Evolutionary conservation across 2,329 filamentous ascomycete species (phyloP), one percentile per base, ranked within the genome.

Genomic region (Emmonsia crescens): DNA sequence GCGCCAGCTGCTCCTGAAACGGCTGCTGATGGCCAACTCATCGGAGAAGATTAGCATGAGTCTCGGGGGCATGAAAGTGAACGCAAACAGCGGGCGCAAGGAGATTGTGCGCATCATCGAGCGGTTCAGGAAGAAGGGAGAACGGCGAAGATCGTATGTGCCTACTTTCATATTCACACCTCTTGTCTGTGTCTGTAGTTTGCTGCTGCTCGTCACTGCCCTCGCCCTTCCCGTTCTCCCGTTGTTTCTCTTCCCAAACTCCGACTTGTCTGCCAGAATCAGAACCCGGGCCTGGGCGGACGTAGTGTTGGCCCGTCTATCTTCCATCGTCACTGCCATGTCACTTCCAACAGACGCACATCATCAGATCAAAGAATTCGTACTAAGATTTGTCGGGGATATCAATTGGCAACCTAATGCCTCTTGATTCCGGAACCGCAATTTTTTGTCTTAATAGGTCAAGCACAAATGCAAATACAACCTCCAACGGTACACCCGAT

Each of bases 91-190:
- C 5, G 91, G 89, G 1, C 81, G 94, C 60, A 95, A 95, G 74
- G 90, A 96, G 74, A 97, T 99, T 85, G 76, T 95, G 66, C 86
- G 85, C 71, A 92, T 94, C 44, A 95, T 97, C 66, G 91, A 96
- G 68, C 86, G 82, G 42, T 83, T 95, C 70, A 85, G 91, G 63
- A 91, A 91, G 73, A 92, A 96, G 74, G 93, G 89, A 27, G 89
- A 95, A 75, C 83, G 89, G 67, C 83, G 92, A 72, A 82, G 87
- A 79, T 91, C 88, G 87, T 91, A 78, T 80, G 88, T 84, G 21
- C 21, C 57, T 51, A 57, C 51, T 61, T 63, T 62, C 42, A 16
- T n/a, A 42, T 55, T n/a, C 44, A 51, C 63, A 61, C 46, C 49
- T 36, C 55, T 61, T 57, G 52, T 44, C 16, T 57, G 59, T 62